Evolutionary conservation across 2,329 filamentous ascomycete species (phyloP).

Genomic region (Bisporella sp.): DNA sequence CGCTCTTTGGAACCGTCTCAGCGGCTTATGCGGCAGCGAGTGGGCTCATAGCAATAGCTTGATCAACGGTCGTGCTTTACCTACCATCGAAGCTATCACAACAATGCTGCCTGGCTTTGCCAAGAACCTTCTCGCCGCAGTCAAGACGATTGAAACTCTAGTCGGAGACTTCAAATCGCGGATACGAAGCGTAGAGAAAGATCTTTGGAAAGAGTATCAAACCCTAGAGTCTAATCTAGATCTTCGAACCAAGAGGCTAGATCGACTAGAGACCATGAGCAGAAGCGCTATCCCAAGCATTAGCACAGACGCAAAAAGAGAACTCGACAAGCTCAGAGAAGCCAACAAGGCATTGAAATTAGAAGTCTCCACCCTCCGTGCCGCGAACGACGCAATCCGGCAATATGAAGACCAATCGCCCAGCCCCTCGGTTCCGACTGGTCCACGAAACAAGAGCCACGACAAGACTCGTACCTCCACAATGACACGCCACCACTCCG

Average conservation of each 20-base stretch:
- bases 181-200: conserved; percentile 79
- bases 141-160: conserved; percentile 80
- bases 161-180: conserved; percentile 71
- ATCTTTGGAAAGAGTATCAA: conserved; percentile 88
- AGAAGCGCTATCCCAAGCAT: conserved; percentile 50
- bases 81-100: conserved; percentile 77
- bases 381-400: conserved; percentile 40
- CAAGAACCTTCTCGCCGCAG: conserved; percentile 78
- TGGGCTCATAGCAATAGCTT: conserved; percentile 88
- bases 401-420: conserved; percentile 30
- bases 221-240: conserved; percentile 76
- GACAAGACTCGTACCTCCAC: conserved; percentile 29
- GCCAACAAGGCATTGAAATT: conserved; percentile 57
- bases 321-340: conserved; percentile 54
- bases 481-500: conserved; percentile 47
- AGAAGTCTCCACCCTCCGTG: conserved; percentile 62
- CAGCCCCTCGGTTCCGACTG: conserved; percentile 27
- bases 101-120: conserved; percentile 83
- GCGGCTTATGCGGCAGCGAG: conserved; percentile 78
- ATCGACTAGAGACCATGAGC: conserved; percentile 75
- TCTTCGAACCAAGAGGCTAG: conserved; percentile 73
- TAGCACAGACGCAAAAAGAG: conserved; percentile 30
- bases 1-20: conserved; percentile 83
- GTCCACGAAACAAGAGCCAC: conserved; percentile 19
- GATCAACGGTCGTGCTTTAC: conserved; percentile 76